Evolutionary conservation across 495 filamentous ascomycete species (phyloP).

Genomic region (Neurospora sp.): DNA sequence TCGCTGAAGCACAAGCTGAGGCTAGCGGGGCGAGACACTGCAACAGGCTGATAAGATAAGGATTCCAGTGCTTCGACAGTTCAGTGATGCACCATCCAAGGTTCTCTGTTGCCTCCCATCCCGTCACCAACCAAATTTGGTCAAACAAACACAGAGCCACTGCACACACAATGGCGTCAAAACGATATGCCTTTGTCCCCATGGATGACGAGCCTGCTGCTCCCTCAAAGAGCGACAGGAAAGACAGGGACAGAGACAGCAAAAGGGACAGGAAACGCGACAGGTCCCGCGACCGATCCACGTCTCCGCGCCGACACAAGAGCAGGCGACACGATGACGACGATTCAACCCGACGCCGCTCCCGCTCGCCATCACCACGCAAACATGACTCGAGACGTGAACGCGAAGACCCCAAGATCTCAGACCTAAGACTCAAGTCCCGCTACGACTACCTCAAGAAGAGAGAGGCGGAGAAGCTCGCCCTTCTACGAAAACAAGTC

Average conservation of each 20-base stretch:
- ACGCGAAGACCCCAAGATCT: constrained; percentile 44
- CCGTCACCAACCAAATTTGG: neutral
- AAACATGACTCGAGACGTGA: neutral
- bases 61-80: constrained; percentile 4
- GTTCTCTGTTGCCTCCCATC: neutral
- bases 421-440: constrained; percentile 69
- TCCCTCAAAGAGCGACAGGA: constrained; percentile 41
- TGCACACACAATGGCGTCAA: constrained; percentile 34
- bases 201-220: constrained; percentile 67
- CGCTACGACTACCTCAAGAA: constrained; percentile 92
- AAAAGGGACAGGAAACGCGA: constrained; percentile 46
- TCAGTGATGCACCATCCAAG: neutral
- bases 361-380: constrained; percentile 10
- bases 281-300: constrained; percentile 25
- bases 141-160: neutral
- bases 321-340: constrained; percentile 19
- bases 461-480: constrained; percentile 74
- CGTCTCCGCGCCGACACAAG: constrained; percentile 22
- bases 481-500: constrained; percentile 82
- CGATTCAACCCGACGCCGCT: constrained; percentile 17
- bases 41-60: constrained; percentile 20
- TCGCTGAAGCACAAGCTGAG: neutral
- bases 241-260: constrained; percentile 36
- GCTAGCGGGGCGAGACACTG: neutral
- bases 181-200: constrained; percentile 70